These are phyloP conservation scores for Pythium pectinolyticum DNA, from an alignment of 352 stramenopile species.

Conservation along the genomic window DNA sequence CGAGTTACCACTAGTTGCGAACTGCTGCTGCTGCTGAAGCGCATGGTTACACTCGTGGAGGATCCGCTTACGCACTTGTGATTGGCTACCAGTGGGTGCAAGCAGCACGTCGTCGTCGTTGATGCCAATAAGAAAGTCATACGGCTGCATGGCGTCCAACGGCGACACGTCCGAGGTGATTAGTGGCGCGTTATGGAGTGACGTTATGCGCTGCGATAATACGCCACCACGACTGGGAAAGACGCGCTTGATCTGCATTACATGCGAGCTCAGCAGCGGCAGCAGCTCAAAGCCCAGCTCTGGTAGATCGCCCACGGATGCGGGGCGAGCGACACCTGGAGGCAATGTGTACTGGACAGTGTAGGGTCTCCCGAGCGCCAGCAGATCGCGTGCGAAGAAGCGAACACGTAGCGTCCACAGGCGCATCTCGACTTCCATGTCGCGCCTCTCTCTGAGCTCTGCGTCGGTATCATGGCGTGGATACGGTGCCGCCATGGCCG, in stretches of 20 bases:
- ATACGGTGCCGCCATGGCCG: too few relatives aligned
- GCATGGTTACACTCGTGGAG: constrained; percentile 14
- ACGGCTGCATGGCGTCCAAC: constrained; percentile 44
- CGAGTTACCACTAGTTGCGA: too few relatives aligned
- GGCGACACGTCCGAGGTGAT: constrained; percentile 27
- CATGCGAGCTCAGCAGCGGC: constrained; percentile 28
- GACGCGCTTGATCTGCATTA: constrained; percentile 13
- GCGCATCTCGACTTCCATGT: constrained; percentile 43
- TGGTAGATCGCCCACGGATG: constrained; percentile 19
- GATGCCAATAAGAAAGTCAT: constrained; percentile 91
- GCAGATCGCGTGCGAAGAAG: constrained; percentile 45
- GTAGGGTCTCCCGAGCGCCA: constrained; percentile 56
- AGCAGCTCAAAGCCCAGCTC: constrained; percentile 51
- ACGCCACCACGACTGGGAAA: neutral
- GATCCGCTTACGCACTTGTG: constrained; percentile 49
- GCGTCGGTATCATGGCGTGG: too few relatives aligned
- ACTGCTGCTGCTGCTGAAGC: constrained; percentile 5
- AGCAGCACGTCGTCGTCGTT: constrained; percentile 56
- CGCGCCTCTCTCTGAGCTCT: constrained; percentile 20
- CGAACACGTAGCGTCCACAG: constrained; percentile 54
- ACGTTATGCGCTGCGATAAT: constrained; percentile 23
- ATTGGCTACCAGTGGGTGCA: constrained; percentile 33
- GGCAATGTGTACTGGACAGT: too few relatives aligned
- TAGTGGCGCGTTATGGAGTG: constrained; percentile 39
- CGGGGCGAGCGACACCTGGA: neutral